Evolutionary conservation across 2,329 filamentous ascomycete genomes (phyloP), one percentile per base, ranked within the genome.

Genomic region (Trichoderma sp.): DNA sequence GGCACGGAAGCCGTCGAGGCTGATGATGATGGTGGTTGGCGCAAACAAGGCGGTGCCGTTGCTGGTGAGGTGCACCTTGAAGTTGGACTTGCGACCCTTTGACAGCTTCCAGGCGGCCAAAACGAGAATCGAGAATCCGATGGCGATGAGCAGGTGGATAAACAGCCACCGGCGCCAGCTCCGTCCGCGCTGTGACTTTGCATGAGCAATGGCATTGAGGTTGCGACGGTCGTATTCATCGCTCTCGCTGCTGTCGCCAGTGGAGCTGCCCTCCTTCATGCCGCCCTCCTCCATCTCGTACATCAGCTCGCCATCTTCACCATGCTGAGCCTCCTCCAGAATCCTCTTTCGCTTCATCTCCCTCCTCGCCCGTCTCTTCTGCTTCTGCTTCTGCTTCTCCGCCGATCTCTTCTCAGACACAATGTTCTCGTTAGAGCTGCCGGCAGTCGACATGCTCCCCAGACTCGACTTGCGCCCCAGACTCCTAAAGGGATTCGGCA

Each of bases 1-100:
- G 22, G 95, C 94, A 17, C 95, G 90, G 81, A 99, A 98, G 4
- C 95, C 95, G 78, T 99, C 95, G 19, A 99, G 85, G 54, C 94
- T 97, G 76, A 99, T 92, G 64, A 98, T 84, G 68, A 99, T 91
- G 2, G 95, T 97, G 0, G 95, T 99, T 1, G 94, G 93, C 10
- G 89, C 90, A 76, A 98, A 99, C 5, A 92, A 81, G 2, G 93
- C 91, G 0, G 93, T 97, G 64, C 95, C 95, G 77, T 99, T 99
- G 81, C 85, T 90, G 69, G 86, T 74, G 25, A 86, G 72, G 32
- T 70, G 72, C 56, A 78, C 76, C 52, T 76, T 73, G 15, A 69
- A 67, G 19, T 71, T 69, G 1, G 70, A 77, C 69, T 79, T 83
- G 61, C 79, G 81, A 69, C 79, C 79, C 48, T 84, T 75, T 9